Base-by-base conservation (phyloP, 129 eudicot species). In the Flaveria brownii region DNA sequence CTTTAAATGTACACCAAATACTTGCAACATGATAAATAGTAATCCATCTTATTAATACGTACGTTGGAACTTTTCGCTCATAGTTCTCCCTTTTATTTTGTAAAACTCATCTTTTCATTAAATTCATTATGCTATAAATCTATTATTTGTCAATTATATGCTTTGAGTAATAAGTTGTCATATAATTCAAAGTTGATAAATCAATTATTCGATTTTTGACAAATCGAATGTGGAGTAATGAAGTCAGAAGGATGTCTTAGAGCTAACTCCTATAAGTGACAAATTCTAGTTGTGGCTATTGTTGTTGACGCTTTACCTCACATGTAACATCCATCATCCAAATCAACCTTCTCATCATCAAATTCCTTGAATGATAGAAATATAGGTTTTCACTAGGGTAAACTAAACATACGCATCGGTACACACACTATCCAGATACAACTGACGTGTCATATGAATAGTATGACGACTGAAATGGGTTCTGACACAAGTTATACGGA, bases 231-330 rank as follows among this genome's bases (percentile, higher is more conserved):
- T 49, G 66, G 41, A 77, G 68, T 68, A 77, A 49, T 25, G 54
- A 36, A 71, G 52, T 59, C 63, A 15, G 6, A 76, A 76, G 36
- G 65, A 14, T 13, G 16, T 54, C 16, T 39, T 66, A 9, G 41
- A 36, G 64, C 17, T 16, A 60, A 15, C 43, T 60, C 26, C 66
- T 12, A 45, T 45, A 62, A 61, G 67, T 33, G 47, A 79, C 77
- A 62, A 66, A 25, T 60, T 36, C 26, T 72, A 79, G 66, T 61
- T 39, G 46, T 18, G 72, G 22, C 54, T 47, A 30, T 71, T 71
- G 57, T 71, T 72, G 57, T 49, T 71, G 73, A 79, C 62, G 16
- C 20, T 66, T 71, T 79, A 79, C 73, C 82, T 39, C 8, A 74
- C 70, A 59, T 22, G 67, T 39, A 77, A 71, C 65, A 60, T 79